Evolutionary conservation across 768 basidiomycete genomes (phyloP), one percentile per base, ranked within the genome.

Genomic region (Tylopilus cervinicoccineus): DNA sequence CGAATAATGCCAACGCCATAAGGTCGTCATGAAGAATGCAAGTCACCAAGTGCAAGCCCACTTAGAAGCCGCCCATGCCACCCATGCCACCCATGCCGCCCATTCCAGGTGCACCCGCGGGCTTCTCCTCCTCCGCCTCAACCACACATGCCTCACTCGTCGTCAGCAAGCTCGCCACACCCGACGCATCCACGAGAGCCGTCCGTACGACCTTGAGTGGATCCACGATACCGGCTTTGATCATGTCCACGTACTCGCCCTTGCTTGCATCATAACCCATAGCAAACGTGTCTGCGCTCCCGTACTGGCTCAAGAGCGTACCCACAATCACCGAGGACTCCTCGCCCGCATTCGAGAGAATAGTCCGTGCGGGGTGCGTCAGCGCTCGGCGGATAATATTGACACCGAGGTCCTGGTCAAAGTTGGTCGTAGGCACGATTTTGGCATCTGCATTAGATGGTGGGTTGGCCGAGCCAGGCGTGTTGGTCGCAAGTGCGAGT

Each of bases 401-500:
- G 20, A 97, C 90, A 58, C 95, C 95, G 48, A 99, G 89, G 60
- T 93, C 85, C 63, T 97, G 94, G 74, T 98, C 95, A 62, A 98
- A 98, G 88, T 97, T 97, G 68, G 74, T 70, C 1, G 88, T 91
- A 17, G 78, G 68, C 61, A 98, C 82, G 33, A 83, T 75, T 59
- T 80, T 81, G 31, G 84, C 79, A 58, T 80, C 76, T 3, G 80
- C 67, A 14, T 76, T 74, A 7, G 76, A 67, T 0, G 80, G 77
- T 1, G 76, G 72, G 19, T 68, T 67, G 11, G 77, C 58, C 28
- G 69, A 65, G 3, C 74, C 72, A 2, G 79, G 75, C 16, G 76
- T 70, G 26, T 69, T 70, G 32, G 84, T 83, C 11, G 79, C 55
- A 38, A 93, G 81, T 49, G 85, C 76, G 31, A 87, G 74, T 22